Base-by-base conservation (phyloP, 495 filamentous ascomycete species). In the Cercophora sp. region DNA sequence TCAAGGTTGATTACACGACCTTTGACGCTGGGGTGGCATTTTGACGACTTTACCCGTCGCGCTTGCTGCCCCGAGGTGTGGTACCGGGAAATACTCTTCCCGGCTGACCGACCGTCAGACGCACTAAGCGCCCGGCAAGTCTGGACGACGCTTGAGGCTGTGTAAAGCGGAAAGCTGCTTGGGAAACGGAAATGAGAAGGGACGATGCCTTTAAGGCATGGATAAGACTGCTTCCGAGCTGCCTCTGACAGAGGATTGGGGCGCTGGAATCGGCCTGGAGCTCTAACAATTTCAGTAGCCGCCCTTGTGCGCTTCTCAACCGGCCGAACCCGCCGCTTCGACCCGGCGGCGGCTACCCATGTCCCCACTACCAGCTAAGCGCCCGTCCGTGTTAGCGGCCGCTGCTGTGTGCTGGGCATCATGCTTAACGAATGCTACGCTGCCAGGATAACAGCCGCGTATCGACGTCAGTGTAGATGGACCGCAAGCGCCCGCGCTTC, bases 221-320 rank as follows among this genome's bases (percentile, higher is more conserved):
- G 23, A 43, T 39, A 6, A 32, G 44, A 18, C n/a, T 45, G 43
- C 8, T 20, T 25, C 24, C 24, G 13, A 27, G 18, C 31, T 3
- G 5, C 16, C 39, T 53, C 51, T 48, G 51, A 54, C 41, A 52
- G 50, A 47, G 36, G 58, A 49, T 40, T 48, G 44, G 43, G 55
- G 15, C 43, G 52, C 24, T n/a, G 11, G 48, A 47, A 25, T 22
- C 48, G 42, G 37, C 6, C 29, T 31, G 18, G 56, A 47, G 27
- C 54, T 55, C 54, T 62, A 60, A 57, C 60, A 60, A 63, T 63
- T 52, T 60, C 54, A 56, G 46, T 52, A 63, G 48, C 44, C 60
- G 60, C 60, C 52, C 15, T 36, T 31, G 29, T 46, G 13, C 22
- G 34, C 36, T 34, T 15, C 19, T 29, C n/a, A n/a, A 25, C 25